A percentile compares a stretch with the other conserved stretches of the same genome.
Evolutionary conservation across 768 basidiomycete species (phyloP).

Genomic region (Calocera cornea): DNA sequence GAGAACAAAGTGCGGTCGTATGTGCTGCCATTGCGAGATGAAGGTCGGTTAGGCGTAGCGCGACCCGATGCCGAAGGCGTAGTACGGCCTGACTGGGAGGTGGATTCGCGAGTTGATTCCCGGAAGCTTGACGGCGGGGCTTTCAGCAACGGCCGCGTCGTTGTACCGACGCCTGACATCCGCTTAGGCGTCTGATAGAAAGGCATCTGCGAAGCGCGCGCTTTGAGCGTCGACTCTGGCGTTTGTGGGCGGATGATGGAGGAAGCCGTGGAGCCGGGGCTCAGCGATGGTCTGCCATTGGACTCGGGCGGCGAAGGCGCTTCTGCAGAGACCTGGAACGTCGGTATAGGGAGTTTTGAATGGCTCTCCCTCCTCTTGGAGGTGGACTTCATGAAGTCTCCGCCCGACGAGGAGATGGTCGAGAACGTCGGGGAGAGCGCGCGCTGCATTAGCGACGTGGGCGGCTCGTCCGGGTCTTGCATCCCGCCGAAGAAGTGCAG

Average conservation of each 20-base stretch:
- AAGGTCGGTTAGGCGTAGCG: slow-evolving; percentile 4
- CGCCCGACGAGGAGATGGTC: neutral
- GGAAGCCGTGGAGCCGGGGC: slow-evolving; percentile 28
- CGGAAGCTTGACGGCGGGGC: slow-evolving; percentile 28
- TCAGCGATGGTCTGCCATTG: neutral
- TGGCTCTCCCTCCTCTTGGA: neutral
- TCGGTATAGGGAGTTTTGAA: neutral
- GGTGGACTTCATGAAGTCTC: neutral
- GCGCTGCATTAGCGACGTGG: slow-evolving; percentile 39
- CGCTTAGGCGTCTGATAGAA: slow-evolving; percentile 34
- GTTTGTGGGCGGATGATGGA: slow-evolving; percentile 45
- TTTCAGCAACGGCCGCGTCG: neutral
- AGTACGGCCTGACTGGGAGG: slow-evolving; percentile 27
- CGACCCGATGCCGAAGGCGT: neutral
- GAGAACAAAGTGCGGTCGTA: slow-evolving; percentile 28
- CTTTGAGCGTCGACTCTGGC: slow-evolving; percentile 48
- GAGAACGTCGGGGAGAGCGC: slow-evolving; percentile 50
- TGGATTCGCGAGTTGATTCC: slow-evolving; percentile 40
- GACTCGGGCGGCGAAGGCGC: neutral
- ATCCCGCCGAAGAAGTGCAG: slow-evolving; percentile 29
- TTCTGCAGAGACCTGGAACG: neutral
- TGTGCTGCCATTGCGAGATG: slow-evolving; percentile 6
- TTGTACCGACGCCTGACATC: slow-evolving; percentile 22
- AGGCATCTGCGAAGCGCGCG: slow-evolving; percentile 46
- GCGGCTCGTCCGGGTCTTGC: slow-evolving; percentile 30